Conservation (phyloP, 345 rosid genomes). For the Turnera subulata region DNA sequence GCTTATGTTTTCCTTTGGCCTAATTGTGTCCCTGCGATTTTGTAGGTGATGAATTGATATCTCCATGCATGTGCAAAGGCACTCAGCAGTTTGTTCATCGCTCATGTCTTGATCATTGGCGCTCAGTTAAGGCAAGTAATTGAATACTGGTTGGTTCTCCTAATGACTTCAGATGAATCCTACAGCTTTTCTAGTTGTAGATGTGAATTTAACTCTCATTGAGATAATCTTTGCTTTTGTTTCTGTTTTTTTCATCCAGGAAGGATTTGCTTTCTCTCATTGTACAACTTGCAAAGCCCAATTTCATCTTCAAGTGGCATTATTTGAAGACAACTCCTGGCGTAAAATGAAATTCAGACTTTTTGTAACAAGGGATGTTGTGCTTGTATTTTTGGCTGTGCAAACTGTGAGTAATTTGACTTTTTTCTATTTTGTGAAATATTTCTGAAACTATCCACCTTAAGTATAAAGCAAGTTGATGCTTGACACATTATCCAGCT, state of each 20-base stretch:
- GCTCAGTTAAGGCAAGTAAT: conserved; percentile 55
- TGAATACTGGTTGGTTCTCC: neutral
- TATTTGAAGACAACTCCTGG: conserved; percentile 83
- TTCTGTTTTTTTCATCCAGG: conserved; percentile 35
- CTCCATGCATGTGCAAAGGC: conserved; percentile 99
- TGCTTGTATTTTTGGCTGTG: conserved; percentile 82
- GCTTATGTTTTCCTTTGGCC: neutral
- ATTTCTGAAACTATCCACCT: too few relatives aligned
- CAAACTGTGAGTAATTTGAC: conserved; percentile 57
- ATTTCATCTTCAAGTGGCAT: conserved; percentile 67
- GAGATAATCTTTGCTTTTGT: neutral
- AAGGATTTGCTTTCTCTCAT: conserved; percentile 96
- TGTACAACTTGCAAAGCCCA: conserved; percentile 90
- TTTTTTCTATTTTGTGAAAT: neutral
- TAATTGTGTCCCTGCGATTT: conserved; percentile 9
- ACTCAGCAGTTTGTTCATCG: conserved; percentile 92
- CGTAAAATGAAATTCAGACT: conserved; percentile 85
- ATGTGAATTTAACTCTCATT: neutral
- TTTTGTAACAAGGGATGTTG: conserved; percentile 90
- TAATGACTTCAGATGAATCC: neutral
- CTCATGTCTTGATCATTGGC: conserved; percentile 86
- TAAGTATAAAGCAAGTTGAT: too few relatives aligned
- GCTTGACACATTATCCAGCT: too few relatives aligned
- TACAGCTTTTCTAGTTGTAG: neutral
- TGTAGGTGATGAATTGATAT: conserved; percentile 81